Conservation (phyloP, 2,329 filamentous ascomycete species). For the Trichoderma sp. region DNA sequence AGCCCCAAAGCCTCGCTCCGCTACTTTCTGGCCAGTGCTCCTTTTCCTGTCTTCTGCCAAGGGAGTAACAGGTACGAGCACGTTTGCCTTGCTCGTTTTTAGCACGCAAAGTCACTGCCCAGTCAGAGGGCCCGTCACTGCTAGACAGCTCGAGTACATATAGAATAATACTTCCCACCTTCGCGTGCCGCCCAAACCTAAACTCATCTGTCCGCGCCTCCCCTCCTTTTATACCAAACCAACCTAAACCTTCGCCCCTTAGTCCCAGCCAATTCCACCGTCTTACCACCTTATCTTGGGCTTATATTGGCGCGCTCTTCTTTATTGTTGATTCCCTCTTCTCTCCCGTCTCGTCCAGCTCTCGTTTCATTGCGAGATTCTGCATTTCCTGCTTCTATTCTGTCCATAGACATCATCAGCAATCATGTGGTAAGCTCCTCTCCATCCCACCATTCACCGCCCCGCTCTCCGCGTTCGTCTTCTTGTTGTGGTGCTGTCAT, state of each 20-base stretch:
- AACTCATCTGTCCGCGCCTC: constrained; percentile 22
- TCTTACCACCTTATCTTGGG: neutral
- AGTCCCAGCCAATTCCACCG: constrained; percentile 12
- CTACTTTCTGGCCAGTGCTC: constrained; percentile 20
- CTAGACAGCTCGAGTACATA: constrained; percentile 4
- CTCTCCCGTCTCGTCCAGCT: neutral
- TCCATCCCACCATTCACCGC: constrained; percentile 22
- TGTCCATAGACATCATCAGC: neutral
- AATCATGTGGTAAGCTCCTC: constrained; percentile 29
- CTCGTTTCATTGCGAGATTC: neutral
- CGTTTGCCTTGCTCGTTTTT: constrained; percentile 4
- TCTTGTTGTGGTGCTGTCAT: neutral
- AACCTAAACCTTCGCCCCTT: constrained; percentile 3
- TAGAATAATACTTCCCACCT: constrained; percentile 12
- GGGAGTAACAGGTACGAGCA: neutral
- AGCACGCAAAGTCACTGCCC: constrained; percentile 4
- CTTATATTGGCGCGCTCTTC: constrained; percentile 3
- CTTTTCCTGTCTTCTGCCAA: constrained; percentile 9
- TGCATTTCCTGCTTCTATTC: neutral
- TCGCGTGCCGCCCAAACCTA: neutral
- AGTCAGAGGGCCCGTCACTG: neutral
- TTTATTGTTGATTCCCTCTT: neutral
- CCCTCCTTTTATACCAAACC: constrained; percentile 20
- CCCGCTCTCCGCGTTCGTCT: constrained; percentile 5
- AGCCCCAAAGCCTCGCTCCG: constrained; percentile 27